A percentile compares a stretch with the other conserved stretches of the same genome.
Evolutionary conservation across 441 rosid genomes (phyloP).

Genomic region (Biscutella laevigata): DNA sequence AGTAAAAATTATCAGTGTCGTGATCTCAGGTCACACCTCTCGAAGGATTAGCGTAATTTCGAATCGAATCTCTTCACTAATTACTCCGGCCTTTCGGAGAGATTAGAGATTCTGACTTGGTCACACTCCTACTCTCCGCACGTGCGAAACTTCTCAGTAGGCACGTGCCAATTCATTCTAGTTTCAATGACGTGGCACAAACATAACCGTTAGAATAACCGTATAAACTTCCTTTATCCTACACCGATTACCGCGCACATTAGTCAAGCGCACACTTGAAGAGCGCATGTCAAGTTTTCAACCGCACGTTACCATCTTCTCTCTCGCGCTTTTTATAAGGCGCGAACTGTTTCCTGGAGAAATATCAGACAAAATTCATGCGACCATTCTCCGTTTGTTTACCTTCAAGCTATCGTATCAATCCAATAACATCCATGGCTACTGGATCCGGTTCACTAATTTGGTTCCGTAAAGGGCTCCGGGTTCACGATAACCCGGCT

Average conservation of each 20-base stretch:
- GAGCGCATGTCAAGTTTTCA: constrained; percentile 13
- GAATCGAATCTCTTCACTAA: neutral
- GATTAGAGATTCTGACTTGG: neutral
- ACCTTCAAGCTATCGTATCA: constrained; percentile 5
- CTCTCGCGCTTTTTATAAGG: constrained; percentile 7
- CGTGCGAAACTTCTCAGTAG: neutral
- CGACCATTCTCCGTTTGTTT: constrained; percentile 19
- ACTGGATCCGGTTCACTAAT: constrained; percentile 46
- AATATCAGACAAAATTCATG: neutral
- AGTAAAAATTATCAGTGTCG: neutral
- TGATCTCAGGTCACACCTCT: constrained; percentile 24
- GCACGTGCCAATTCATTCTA: constrained; percentile 1
- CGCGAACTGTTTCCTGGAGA: constrained; percentile 14
- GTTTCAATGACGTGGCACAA: constrained; percentile 15
- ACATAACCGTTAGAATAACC: constrained; percentile 1
- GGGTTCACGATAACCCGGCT: constrained; percentile 93
- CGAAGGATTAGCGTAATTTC: neutral
- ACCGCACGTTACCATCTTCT: neutral
- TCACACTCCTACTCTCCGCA: constrained; percentile 7
- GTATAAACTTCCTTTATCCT: neutral
- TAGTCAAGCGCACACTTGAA: neutral
- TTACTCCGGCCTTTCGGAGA: neutral
- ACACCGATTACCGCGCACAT: constrained; percentile 6
- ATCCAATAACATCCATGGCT: constrained; percentile 36
- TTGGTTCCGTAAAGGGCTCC: constrained; percentile 92